A percentile compares a stretch with the other conserved stretches of the same genome.
Conservation (phyloP, 495 filamentous ascomycete species). For the Daldinia vernicosa region DNA sequence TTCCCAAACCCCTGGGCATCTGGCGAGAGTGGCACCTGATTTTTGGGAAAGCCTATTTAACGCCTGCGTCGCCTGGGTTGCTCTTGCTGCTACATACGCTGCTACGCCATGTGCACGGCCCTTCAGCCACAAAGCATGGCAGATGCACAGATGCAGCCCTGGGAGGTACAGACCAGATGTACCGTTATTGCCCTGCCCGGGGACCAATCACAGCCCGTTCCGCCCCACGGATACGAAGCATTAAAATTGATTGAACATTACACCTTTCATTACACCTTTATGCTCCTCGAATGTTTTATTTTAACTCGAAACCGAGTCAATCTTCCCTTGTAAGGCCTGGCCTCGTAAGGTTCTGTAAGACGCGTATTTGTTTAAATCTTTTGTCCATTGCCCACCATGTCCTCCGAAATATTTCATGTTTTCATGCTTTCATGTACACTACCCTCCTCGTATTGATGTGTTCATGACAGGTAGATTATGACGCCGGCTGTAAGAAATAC, state of each 20-base stretch:
- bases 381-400: neutral
- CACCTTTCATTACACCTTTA: constrained; percentile 22
- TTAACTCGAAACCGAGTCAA: constrained; percentile 13
- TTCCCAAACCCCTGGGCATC: constrained; percentile 28
- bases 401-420: neutral
- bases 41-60: constrained; percentile 1
- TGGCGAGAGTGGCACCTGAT: constrained; percentile 24
- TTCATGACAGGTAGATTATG: neutral
- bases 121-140: constrained; percentile 34
- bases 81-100: too few species aligned
- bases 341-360: constrained; percentile 4
- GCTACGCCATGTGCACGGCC: constrained; percentile 3
- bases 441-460: constrained; percentile 24
- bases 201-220: constrained; percentile 23
- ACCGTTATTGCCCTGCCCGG: neutral
- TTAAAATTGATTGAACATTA: constrained; percentile 31
- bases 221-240: constrained; percentile 33
- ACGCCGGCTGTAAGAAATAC: constrained; percentile 22
- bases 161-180: neutral
- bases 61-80: constrained; percentile 5
- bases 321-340: constrained; percentile 8
- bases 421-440: too few species aligned
- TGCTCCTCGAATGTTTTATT: constrained; percentile 14
- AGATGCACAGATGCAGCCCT: constrained; percentile 16
- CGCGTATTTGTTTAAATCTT: neutral